Evolutionary conservation across 2,329 filamentous ascomycete genomes (phyloP), one percentile per base, ranked within the genome.

Genomic region (Alternaria tenuissima): DNA sequence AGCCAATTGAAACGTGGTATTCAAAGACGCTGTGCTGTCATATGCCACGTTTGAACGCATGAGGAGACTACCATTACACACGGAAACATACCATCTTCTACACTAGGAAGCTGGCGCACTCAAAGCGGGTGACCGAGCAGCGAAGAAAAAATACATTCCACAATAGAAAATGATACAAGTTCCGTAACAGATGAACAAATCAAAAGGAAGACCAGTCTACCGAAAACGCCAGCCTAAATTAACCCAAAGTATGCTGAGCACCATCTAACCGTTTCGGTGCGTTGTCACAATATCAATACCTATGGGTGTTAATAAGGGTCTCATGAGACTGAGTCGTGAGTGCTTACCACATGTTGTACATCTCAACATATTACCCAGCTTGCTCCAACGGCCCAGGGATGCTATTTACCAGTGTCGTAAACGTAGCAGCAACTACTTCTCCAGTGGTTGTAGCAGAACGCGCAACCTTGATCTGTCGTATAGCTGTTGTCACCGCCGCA

Each of bases 401-500:
- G 20, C 38, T 20, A 3, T 14, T 16, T 24, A 7, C 14, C 24
- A 24, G 20, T 39, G 4, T 43, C 41, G 30, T 43, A 59, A 7
- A 53, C 20, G 8, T 24, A 3, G 36, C 53, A 57, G 22, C 48
- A 43, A 3, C 7, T 7, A 9, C 14, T 3, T 7, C 53, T 20
- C 47, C 47, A 48, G 11, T 61, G 58, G 28, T 57, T 43, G 26
- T 2, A 18, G 24, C 58, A 61, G 14, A 3, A 1, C 4, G 47
- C 22, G 20, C 53, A 61, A 5, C 41, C 46, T 12, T 5, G n/a
- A 48, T 61, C 47, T 4, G 12, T 4, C 9, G 12, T 48, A 20
- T n/a, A 52, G 11, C 42, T 53, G 28, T 61, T 61, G 18, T 49
- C 28, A 1, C 47, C 34, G 24, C 34, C 22, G 18, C 54, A 57